A percentile compares a stretch with the other conserved stretches of the same genome.
phyloP scores from a whole-genome alignment of 352 stramenopile genomes.

The Pythium periplocum region DNA sequence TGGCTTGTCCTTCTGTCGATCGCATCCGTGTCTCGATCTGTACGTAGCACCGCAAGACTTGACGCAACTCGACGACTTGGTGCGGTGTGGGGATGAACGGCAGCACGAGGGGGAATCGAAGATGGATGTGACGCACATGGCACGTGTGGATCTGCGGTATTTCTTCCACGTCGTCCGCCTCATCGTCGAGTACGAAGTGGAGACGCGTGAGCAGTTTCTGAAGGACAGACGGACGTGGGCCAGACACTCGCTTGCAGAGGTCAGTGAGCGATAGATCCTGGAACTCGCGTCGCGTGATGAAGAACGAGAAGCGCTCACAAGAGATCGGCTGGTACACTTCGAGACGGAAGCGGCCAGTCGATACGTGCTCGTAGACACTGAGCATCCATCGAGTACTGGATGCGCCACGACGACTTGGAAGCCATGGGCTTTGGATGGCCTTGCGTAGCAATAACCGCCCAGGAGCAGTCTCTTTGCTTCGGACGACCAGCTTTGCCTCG shows the following conservation, averaged over 20 bases:
- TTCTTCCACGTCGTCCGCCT: conserved; percentile 1
- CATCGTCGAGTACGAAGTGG: conserved; percentile 18
- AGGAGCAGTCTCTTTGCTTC: conserved; percentile 16
- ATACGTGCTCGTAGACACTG: conserved; percentile 23
- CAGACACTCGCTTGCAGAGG: conserved; percentile 11
- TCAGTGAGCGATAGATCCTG: conserved; percentile 19
- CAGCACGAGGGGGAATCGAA: conserved; percentile 39
- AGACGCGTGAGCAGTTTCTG: conserved; percentile 17
- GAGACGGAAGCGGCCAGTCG: conserved; percentile 14
- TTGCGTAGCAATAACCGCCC: conserved; percentile 30
- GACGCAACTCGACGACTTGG: conserved; percentile 30
- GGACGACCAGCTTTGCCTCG: conserved; percentile 20
- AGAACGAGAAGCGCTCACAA: conserved; percentile 12
- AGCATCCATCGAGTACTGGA: conserved; percentile 19
- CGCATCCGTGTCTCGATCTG: conserved; percentile 43
- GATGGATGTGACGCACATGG: conserved; percentile 16
- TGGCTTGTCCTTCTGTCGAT: background rate
- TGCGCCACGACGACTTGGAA: background rate
- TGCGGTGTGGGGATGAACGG: conserved; percentile 28
- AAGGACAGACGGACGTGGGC: conserved; percentile 2
- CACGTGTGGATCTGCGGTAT: conserved; percentile 2
- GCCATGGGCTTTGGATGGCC: conserved; percentile 25
- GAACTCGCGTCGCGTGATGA: conserved; percentile 20
- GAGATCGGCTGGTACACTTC: conserved; percentile 41
- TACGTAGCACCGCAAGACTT: conserved; percentile 40